Percentiles rank a stretch among this genome's conserved stretches.
Evolutionary conservation across 2,329 filamentous ascomycete species (phyloP).

Genomic region (Alternaria postmessia): DNA sequence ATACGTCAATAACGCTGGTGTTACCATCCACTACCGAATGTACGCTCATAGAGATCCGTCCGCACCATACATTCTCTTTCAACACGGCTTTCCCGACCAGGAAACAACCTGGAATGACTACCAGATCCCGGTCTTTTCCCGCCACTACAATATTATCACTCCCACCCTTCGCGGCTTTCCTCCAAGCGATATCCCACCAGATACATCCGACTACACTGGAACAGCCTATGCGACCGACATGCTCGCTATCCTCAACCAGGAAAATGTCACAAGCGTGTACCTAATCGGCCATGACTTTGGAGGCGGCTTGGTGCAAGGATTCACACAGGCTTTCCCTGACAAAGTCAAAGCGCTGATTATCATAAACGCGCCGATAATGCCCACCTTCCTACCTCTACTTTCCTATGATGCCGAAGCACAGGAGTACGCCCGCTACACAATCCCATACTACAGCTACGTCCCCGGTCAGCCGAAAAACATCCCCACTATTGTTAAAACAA

Average conservation of each 20-base stretch:
- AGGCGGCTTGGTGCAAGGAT: background rate
- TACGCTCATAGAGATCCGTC: background rate
- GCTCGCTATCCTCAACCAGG: background rate
- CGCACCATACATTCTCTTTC: background rate
- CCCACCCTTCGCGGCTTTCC: background rate
- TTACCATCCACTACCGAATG: background rate
- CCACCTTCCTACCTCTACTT: background rate
- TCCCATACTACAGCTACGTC: background rate
- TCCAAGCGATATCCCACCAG: background rate
- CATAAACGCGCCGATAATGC: background rate
- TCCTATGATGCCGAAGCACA: background rate
- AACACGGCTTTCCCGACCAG: background rate
- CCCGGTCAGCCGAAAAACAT: background rate
- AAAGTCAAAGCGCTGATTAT: background rate
- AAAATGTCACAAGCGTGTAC: background rate
- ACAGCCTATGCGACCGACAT: background rate
- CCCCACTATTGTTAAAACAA: background rate
- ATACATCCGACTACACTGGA: background rate
- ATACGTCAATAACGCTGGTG: background rate
- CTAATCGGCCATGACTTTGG: background rate
- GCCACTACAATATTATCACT: background rate
- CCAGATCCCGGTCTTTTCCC: background rate
- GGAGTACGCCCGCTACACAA: background rate
- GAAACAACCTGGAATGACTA: background rate
- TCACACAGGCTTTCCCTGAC: background rate